These are phyloP conservation scores for Somion occarium DNA, from an alignment of 1,284 basidiomycete genomes.

Conservation along the genomic window DNA sequence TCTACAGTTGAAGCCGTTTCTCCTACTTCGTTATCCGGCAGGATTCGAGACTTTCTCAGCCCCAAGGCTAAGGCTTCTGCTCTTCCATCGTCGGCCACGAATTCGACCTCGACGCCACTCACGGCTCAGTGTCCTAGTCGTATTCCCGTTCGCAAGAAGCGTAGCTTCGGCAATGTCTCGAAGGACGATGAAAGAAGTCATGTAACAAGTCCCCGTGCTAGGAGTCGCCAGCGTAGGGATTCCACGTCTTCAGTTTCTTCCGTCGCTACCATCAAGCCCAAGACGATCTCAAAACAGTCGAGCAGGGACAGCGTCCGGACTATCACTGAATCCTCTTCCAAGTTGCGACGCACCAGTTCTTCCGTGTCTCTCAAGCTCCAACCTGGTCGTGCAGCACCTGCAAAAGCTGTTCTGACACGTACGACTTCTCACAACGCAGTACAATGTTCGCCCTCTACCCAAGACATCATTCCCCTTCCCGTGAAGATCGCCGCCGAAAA, in stretches of 20 bases:
- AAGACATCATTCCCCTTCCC: neutral
- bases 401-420: conserved; percentile 2
- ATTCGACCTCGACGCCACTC: neutral
- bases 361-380: neutral
- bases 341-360: neutral
- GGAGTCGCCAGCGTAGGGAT: neutral
- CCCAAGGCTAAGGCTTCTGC: neutral
- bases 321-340: neutral
- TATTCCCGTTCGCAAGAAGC: conserved; percentile 1
- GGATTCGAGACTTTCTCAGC: conserved; percentile 3
- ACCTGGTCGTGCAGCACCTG: conserved; percentile 3
- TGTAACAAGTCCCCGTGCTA: neutral
- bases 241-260: neutral
- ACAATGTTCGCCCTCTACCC: neutral
- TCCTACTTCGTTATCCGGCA: neutral
- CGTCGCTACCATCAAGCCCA: neutral
- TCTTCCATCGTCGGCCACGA: neutral
- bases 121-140: neutral
- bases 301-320: conserved; percentile 5
- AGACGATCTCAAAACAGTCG: neutral
- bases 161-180: neutral
- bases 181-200: neutral
- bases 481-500: no score
- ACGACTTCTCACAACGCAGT: conserved; percentile 6
- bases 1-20: no score